phyloP scores from a whole-genome alignment of 805 yeast genomes.

The Kazachstania bromeliacearum region DNA sequence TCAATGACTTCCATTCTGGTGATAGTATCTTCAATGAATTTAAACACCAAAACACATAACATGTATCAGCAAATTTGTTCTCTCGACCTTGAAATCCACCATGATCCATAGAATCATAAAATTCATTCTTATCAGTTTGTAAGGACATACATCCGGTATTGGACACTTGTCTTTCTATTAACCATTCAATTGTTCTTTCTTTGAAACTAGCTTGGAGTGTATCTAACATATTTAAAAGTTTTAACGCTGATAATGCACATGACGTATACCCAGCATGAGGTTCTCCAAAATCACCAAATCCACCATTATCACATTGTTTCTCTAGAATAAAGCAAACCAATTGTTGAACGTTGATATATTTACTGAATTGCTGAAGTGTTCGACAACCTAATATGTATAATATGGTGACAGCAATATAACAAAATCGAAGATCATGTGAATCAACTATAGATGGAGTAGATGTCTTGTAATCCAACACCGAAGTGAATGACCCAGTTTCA shows the following conservation, averaged over 20 bases:
- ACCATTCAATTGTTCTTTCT: slow-evolving; percentile 44
- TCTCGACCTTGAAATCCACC: slow-evolving; percentile 85
- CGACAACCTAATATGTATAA: slow-evolving; percentile 38
- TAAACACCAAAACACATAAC: slow-evolving; percentile 79
- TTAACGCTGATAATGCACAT: slow-evolving; percentile 64
- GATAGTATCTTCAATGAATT: slow-evolving; percentile 46
- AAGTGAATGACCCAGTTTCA: slow-evolving; percentile 47
- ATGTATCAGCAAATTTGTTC: slow-evolving; percentile 78
- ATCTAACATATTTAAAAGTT: slow-evolving; percentile 30
- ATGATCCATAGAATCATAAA: slow-evolving; percentile 38
- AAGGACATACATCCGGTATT: slow-evolving; percentile 13
- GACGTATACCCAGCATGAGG: slow-evolving; percentile 82
- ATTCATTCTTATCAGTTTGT: slow-evolving; percentile 26
- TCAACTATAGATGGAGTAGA: slow-evolving; percentile 35
- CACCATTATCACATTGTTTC: slow-evolving; percentile 51
- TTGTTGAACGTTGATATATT: slow-evolving; percentile 36
- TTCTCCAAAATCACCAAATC: slow-evolving; percentile 55
- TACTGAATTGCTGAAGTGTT: slow-evolving; percentile 13
- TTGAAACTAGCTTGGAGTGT: slow-evolving; percentile 18
- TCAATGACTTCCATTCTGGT: slow-evolving; percentile 9
- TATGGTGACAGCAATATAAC: slow-evolving; percentile 64
- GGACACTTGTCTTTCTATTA: slow-evolving; percentile 50
- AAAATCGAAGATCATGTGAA: slow-evolving; percentile 62
- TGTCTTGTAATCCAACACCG: slow-evolving; percentile 28
- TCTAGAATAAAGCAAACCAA: slow-evolving; percentile 34